Evolutionary conservation across 768 basidiomycete genomes (phyloP).

Genomic region (Suillus clintonianus): DNA sequence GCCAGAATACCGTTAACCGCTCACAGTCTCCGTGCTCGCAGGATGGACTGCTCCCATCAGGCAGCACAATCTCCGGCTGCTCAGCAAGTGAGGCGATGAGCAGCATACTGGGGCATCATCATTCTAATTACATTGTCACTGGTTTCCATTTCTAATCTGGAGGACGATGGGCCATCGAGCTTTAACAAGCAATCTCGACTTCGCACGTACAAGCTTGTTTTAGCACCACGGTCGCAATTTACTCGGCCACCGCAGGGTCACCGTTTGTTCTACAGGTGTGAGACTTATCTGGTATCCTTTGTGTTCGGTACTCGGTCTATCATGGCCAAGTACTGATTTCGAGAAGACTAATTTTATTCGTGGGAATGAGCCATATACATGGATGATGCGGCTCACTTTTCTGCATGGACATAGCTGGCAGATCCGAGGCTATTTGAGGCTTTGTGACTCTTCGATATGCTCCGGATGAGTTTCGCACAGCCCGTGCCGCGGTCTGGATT

Average conservation of each 20-base stretch:
- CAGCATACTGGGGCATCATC: not conserved
- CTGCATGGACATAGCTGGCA: not conserved
- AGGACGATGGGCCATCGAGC: not conserved
- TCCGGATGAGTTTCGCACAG: not conserved
- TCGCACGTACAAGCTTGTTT: slow-evolving; percentile 8
- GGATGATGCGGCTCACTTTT: not conserved
- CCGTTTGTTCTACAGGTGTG: slow-evolving; percentile 2
- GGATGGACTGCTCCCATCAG: not conserved
- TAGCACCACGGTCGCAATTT: slow-evolving; percentile 9
- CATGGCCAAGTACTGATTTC: not conserved
- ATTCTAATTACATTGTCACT: not conserved
- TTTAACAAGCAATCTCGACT: slow-evolving; percentile 1
- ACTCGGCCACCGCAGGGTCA: slow-evolving; percentile 11
- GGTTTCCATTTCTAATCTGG: not conserved
- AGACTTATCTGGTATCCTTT: slow-evolving; percentile 3
- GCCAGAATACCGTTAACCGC: not conserved
- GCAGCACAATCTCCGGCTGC: not conserved
- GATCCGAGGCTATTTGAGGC: not conserved
- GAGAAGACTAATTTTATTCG: slow-evolving; percentile 5
- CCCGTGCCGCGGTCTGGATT: not conserved
- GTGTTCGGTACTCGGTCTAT: slow-evolving; percentile 3
- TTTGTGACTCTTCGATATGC: not conserved
- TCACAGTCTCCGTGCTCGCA: not conserved
- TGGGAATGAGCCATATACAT: not conserved
- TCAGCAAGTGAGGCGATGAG: not conserved